These are phyloP conservation scores for Daldinia eschscholtzii DNA, from an alignment of 2,329 filamentous ascomycete genomes.

Conservation along the genomic window DNA sequence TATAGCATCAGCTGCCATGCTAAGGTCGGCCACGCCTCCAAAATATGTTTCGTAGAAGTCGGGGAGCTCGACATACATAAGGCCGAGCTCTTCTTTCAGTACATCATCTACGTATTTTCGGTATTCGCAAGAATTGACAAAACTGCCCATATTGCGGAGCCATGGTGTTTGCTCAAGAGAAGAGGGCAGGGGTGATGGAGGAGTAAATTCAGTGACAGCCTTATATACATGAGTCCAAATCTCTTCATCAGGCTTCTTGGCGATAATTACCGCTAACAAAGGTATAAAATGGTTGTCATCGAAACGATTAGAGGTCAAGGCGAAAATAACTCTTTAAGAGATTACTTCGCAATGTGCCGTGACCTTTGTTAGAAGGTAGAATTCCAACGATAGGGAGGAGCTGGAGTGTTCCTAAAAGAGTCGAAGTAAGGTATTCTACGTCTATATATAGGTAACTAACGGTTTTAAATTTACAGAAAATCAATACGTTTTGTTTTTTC, in stretches of 20 bases:
- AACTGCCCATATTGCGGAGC: conserved; percentile 51
- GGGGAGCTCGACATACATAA: conserved; percentile 54
- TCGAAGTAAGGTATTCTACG: no score
- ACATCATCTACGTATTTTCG: conserved; percentile 52
- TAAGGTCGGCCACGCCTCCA: conserved; percentile 1
- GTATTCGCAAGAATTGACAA: conserved; percentile 55
- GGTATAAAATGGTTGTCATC: conserved; percentile 49
- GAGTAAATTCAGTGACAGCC: conserved; percentile 54
- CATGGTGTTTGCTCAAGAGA: conserved; percentile 49
- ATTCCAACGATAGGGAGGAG: background rate
- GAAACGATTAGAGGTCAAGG: conserved; percentile 34
- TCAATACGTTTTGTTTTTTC: no score
- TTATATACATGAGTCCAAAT: conserved; percentile 56
- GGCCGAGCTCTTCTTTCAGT: conserved; percentile 54
- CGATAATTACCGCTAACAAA: conserved; percentile 51
- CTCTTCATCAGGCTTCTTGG: conserved; percentile 47
- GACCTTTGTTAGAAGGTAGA: no score
- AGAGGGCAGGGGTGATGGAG: conserved; percentile 47
- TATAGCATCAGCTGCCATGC: background rate
- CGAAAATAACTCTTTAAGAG: no score
- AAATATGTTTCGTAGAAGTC: conserved; percentile 54
- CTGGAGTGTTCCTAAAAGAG: no score
- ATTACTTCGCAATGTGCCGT: no score
- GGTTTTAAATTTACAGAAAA: no score
- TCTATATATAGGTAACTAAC: no score